Percentiles rank a stretch among this genome's conserved stretches.
phyloP scores from a whole-genome alignment of 2,329 filamentous ascomycete species.

The Cladophialophora yegresii region DNA sequence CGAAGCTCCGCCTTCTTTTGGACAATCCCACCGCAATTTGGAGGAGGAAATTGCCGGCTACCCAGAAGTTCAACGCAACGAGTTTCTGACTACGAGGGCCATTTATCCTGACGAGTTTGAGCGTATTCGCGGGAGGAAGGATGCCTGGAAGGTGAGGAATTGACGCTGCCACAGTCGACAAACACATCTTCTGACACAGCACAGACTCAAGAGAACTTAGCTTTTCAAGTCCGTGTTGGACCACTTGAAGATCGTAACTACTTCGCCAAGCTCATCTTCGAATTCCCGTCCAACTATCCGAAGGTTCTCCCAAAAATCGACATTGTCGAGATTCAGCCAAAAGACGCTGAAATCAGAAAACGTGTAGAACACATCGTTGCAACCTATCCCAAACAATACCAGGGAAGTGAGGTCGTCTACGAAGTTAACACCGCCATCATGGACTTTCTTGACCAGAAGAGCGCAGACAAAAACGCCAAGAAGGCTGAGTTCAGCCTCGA shows the following conservation, averaged over 20 bases:
- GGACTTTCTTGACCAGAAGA: constrained; percentile 30
- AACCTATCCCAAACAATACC: constrained; percentile 25
- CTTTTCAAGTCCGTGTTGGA: constrained; percentile 31
- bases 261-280: constrained; percentile 34
- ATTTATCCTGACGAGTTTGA: constrained; percentile 35
- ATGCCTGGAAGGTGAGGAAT: constrained; percentile 33
- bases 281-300: constrained; percentile 35
- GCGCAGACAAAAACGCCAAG: constrained; percentile 25
- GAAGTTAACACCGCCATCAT: constrained; percentile 33
- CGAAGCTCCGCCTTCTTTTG: constrained; percentile 24
- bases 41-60: constrained; percentile 31
- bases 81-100: constrained; percentile 32
- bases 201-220: constrained; percentile 33
- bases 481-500: constrained; percentile 32
- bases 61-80: constrained; percentile 34
- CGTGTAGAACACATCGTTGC: constrained; percentile 28
- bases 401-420: constrained; percentile 31
- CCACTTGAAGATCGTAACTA: constrained; percentile 31
- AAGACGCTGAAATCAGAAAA: constrained; percentile 23
- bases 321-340: constrained; percentile 32
- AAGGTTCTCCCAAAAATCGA: constrained; percentile 34
- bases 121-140: constrained; percentile 31
- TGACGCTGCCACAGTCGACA: neutral
- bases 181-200: neutral
- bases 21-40: constrained; percentile 27